Evolutionary conservation across 176 grass and related monocot genomes (phyloP).

Genomic region (Echinochloa phyllopogon): DNA sequence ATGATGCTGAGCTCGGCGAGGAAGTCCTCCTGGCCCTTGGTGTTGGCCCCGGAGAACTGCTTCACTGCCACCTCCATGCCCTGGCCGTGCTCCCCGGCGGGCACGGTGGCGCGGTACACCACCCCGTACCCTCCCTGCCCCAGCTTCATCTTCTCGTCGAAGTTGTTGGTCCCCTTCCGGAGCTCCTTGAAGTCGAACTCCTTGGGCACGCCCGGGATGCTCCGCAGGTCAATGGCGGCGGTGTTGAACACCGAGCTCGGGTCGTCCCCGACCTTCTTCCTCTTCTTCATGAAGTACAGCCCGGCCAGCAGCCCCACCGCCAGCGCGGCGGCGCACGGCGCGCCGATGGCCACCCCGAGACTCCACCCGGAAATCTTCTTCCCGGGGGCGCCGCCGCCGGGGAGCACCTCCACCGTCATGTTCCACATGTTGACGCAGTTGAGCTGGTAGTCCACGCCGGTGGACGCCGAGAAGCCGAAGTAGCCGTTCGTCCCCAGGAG

Average conservation of each 20-base stretch:
- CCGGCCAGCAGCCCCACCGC: slow-evolving; percentile 40
- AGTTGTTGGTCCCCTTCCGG: slow-evolving; percentile 73
- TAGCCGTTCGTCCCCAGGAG: slow-evolving; percentile 41
- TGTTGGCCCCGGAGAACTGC: slow-evolving; percentile 76
- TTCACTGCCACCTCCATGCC: slow-evolving; percentile 77
- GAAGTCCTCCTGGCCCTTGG: slow-evolving; percentile 92
- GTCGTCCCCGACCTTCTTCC: slow-evolving; percentile 46
- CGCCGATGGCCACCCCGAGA: slow-evolving; percentile 51
- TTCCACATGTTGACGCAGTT: slow-evolving; percentile 83
- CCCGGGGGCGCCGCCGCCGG: background rate
- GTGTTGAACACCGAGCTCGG: slow-evolving; percentile 44
- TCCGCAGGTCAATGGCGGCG: slow-evolving; percentile 46
- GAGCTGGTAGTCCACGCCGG: slow-evolving; percentile 68
- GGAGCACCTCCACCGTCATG: slow-evolving; percentile 70
- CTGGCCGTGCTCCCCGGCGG: slow-evolving; percentile 49
- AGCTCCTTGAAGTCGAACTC: slow-evolving; percentile 86
- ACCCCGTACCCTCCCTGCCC: slow-evolving; percentile 89
- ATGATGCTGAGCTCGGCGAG: slow-evolving; percentile 90
- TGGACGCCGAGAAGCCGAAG: slow-evolving; percentile 92
- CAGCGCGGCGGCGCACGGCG: slow-evolving; percentile 43
- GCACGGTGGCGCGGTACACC: slow-evolving; percentile 74
- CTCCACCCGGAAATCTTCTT: slow-evolving; percentile 38
- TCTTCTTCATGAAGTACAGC: slow-evolving; percentile 51
- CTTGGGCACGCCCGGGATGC: slow-evolving; percentile 72
- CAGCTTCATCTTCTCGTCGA: slow-evolving; percentile 87